Percentiles rank a stretch among this genome's conserved stretches.
These are phyloP conservation scores for Cordyceps pruinosa DNA, from an alignment of 2,329 filamentous ascomycete genomes.

Conservation along the genomic window DNA sequence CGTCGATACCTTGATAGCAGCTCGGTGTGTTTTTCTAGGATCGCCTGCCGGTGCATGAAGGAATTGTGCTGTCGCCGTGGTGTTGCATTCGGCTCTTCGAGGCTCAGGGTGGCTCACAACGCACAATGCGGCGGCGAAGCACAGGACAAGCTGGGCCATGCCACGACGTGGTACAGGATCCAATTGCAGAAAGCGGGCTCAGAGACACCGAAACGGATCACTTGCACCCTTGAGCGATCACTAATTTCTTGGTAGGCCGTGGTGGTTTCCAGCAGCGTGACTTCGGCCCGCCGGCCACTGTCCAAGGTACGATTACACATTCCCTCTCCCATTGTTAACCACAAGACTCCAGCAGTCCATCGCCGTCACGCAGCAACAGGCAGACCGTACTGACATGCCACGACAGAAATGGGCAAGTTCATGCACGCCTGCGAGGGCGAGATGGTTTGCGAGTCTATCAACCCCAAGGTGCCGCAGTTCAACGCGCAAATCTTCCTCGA, in stretches of 20 bases:
- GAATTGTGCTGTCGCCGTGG: not conserved
- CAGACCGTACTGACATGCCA: not conserved
- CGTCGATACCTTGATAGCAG: constrained; percentile 9
- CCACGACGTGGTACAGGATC: not conserved
- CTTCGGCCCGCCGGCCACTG: constrained; percentile 31
- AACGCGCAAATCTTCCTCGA: constrained; percentile 98
- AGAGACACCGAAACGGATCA: not conserved
- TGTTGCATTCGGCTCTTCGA: not conserved
- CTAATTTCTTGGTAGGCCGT: constrained; percentile 24
- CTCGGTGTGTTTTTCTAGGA: not conserved
- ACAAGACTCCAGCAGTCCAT: not conserved
- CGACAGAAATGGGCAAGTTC: constrained; percentile 79
- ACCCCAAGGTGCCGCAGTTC: constrained; percentile 96
- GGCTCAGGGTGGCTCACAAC: not conserved
- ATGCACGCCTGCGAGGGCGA: constrained; percentile 94
- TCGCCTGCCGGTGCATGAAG: not conserved
- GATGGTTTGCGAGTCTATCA: constrained; percentile 93
- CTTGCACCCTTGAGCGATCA: not conserved
- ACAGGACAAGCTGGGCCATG: not conserved
- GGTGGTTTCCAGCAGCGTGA: constrained; percentile 34
- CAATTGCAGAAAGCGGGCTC: not conserved
- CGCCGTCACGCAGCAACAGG: too few relatives aligned
- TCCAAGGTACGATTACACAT: constrained; percentile 29
- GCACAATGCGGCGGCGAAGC: not conserved
- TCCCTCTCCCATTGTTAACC: not conserved